A percentile compares a stretch with the other conserved stretches of the same genome.
These are phyloP conservation scores for Sporothrix pseudoabietina DNA, from an alignment of 2,329 filamentous ascomycete genomes.

Conservation along the genomic window DNA sequence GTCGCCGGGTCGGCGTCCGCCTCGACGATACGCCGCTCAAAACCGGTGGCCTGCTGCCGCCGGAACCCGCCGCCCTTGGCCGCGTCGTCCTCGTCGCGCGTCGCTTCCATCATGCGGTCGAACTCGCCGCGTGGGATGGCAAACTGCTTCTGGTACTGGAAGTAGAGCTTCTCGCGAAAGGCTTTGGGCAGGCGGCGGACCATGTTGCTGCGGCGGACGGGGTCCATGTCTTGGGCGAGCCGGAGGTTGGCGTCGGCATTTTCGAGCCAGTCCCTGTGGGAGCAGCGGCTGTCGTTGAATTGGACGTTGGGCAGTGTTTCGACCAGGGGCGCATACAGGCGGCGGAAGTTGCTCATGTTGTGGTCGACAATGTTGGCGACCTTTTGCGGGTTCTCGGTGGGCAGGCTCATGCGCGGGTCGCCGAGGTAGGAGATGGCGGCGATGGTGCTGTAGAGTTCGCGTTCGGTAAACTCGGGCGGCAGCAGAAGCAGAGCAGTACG, in stretches of 20 bases:
- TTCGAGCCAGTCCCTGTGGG: conserved; percentile 62
- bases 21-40: conserved; percentile 80
- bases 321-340: conserved; percentile 86
- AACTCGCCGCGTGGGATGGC: conserved; percentile 83
- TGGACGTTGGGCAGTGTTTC: conserved; percentile 85
- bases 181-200: conserved; percentile 83
- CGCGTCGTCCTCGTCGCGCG: conserved; percentile 63
- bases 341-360: conserved; percentile 88
- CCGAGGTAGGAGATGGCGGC: conserved; percentile 91
- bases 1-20: conserved; percentile 66
- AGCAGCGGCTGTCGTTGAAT: conserved; percentile 68
- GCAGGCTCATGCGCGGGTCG: conserved; percentile 91
- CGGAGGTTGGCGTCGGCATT: conserved; percentile 66
- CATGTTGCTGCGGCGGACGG: conserved; percentile 90
- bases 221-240: conserved; percentile 89
- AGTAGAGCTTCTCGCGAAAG: conserved; percentile 89
- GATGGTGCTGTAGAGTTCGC: conserved; percentile 86
- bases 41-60: conserved; percentile 75
- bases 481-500: conserved; percentile 87
- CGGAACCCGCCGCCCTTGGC: conserved; percentile 63
- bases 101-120: conserved; percentile 77
- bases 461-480: conserved; percentile 80
- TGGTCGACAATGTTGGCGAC: conserved; percentile 91
- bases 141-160: conserved; percentile 90
- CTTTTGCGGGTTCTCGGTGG: conserved; percentile 88